These are phyloP conservation scores for Talaromyces sp. DNA, from an alignment of 2,329 filamentous ascomycete species.

Conservation along the genomic window DNA sequence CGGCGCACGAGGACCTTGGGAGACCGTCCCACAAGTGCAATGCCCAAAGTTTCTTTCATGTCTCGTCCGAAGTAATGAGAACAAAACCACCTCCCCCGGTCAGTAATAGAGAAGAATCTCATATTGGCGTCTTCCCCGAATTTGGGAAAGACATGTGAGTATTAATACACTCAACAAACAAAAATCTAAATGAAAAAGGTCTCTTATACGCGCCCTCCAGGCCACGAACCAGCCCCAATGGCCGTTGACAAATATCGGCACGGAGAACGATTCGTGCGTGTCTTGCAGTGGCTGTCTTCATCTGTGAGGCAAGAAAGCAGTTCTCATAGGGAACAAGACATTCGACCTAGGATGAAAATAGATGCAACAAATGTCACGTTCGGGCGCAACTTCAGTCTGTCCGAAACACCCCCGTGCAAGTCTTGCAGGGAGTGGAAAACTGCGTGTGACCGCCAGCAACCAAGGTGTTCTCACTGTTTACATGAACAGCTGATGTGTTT, in stretches of 20 bases:
- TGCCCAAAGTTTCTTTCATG: not conserved
- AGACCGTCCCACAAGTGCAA: not conserved
- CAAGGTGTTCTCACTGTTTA: constrained; percentile 9
- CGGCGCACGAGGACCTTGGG: not conserved
- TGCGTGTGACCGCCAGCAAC: constrained; percentile 3
- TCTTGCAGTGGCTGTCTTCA: constrained; percentile 8
- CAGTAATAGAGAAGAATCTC: not conserved
- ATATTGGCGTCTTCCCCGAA: not conserved
- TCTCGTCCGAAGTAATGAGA: not conserved
- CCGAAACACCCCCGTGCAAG: not conserved
- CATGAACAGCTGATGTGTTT: constrained; percentile 11
- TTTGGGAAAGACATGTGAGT: not conserved
- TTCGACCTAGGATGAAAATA: not conserved
- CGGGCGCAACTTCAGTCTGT: not conserved
- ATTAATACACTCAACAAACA: not conserved
- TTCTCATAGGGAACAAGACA: not conserved
- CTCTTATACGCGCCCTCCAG: not conserved
- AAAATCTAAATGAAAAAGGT: not conserved
- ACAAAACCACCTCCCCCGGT: not conserved
- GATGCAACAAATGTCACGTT: not conserved
- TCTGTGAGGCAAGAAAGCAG: not conserved
- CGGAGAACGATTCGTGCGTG: not conserved
- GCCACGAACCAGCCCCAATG: not conserved
- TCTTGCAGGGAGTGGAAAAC: constrained; percentile 7
- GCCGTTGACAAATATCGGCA: not conserved